A percentile compares a stretch with the other conserved stretches of the same genome.
These are phyloP conservation scores for Chaetothyriales sp. DNA, from an alignment of 2,329 filamentous ascomycete species.

Conservation along the genomic window DNA sequence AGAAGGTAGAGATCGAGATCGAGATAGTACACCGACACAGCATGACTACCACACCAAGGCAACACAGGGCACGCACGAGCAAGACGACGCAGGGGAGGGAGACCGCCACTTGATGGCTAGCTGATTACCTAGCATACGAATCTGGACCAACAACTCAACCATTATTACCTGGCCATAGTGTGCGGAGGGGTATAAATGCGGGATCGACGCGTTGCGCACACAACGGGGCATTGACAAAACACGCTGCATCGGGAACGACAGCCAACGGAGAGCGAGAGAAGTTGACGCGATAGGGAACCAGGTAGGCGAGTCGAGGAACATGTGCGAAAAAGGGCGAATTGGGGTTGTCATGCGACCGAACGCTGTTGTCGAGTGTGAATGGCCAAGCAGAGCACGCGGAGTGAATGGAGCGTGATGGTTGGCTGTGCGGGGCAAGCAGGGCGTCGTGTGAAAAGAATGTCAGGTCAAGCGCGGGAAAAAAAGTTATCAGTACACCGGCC, in stretches of 20 bases:
- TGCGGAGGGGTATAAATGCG: background rate
- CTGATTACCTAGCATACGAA: too few species aligned
- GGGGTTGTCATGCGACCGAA: background rate
- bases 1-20: too few species aligned
- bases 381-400: background rate
- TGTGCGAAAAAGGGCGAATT: background rate
- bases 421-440: background rate
- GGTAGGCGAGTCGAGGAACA: background rate
- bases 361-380: background rate
- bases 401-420: background rate
- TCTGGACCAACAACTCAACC: background rate
- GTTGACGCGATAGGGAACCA: background rate
- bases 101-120: too few species aligned
- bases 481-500: background rate
- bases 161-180: background rate
- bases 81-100: too few species aligned
- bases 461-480: background rate
- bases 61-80: too few species aligned
- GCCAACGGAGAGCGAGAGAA: background rate
- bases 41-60: too few species aligned
- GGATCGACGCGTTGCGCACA: background rate
- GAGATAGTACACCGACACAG: too few species aligned
- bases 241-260: too few species aligned
- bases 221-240: background rate
- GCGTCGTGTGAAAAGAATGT: background rate